Evolutionary conservation across 176 grass and related monocot genomes (phyloP).

Genomic region (Metroxylon sagu): DNA sequence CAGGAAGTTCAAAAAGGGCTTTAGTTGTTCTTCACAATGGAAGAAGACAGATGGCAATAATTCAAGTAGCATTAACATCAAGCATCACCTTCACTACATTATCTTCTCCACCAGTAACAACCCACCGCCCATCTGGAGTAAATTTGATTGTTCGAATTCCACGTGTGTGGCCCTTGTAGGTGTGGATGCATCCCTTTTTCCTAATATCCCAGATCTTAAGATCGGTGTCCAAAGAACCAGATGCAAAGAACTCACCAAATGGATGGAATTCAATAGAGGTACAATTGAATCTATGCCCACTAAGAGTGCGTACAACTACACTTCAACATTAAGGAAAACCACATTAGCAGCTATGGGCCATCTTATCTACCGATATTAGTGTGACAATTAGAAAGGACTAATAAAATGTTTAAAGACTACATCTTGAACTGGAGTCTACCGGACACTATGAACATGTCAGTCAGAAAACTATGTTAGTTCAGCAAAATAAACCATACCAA

Average conservation of each 20-base stretch:
- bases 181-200: constrained; percentile 98
- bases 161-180: constrained; percentile 75
- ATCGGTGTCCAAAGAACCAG: constrained; percentile 87
- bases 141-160: constrained; percentile 75
- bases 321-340: constrained; percentile 31
- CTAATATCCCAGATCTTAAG: constrained; percentile 99
- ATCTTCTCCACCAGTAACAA: constrained; percentile 95
- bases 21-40: not conserved
- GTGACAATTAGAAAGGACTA: too few relatives aligned
- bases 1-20: not conserved
- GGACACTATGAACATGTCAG: too few relatives aligned
- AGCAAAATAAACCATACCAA: too few relatives aligned
- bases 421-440: too few relatives aligned
- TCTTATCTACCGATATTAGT: too few relatives aligned
- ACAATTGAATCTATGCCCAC: constrained; percentile 75
- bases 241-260: constrained; percentile 96
- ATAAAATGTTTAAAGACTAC: too few relatives aligned
- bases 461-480: too few relatives aligned
- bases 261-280: constrained; percentile 89
- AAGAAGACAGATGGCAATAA: constrained; percentile 1
- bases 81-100: constrained; percentile 61
- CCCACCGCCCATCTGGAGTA: constrained; percentile 96
- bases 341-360: constrained; percentile 5
- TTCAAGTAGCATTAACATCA: not conserved
- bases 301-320: constrained; percentile 79